phyloP scores from a whole-genome alignment of 1,284 basidiomycete genomes.

The Tilletia indica region DNA sequence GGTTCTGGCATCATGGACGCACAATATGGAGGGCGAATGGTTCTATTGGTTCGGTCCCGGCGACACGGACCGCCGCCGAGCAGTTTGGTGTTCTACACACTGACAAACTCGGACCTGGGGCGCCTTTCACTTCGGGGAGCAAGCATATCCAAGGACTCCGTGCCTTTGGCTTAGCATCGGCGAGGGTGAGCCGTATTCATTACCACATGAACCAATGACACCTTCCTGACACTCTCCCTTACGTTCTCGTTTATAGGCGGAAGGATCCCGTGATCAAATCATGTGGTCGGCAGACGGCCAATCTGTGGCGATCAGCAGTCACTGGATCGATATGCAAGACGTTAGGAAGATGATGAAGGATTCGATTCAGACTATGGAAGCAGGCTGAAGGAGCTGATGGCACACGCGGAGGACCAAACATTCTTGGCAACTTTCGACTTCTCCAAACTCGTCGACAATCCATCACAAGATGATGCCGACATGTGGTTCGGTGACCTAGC shows the following conservation, averaged over 20 bases:
- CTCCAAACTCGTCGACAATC: no score
- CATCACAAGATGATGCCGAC: neutral
- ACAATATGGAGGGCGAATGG: no score
- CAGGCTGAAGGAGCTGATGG: no score
- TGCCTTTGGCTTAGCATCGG: neutral
- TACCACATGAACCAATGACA: neutral
- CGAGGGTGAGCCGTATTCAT: no score
- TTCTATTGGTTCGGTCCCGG: no score
- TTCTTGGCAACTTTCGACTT: neutral
- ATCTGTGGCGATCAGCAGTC: neutral
- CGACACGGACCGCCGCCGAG: neutral
- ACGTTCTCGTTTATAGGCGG: conserved; percentile 4
- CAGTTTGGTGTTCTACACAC: neutral
- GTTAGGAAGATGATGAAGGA: neutral
- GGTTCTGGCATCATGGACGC: no score
- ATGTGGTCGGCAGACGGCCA: neutral
- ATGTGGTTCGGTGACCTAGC: neutral
- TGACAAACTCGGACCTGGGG: neutral
- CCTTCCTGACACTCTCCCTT: neutral
- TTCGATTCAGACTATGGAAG: neutral
- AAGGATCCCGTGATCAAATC: neutral
- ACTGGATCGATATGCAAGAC: neutral
- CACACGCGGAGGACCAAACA: no score
- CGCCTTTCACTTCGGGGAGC: neutral
- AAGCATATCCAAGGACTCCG: neutral